Evolutionary conservation across 495 filamentous ascomycete species (phyloP), one percentile per base, ranked within the genome.

Genomic region (Hypoxylon fragiforme): DNA sequence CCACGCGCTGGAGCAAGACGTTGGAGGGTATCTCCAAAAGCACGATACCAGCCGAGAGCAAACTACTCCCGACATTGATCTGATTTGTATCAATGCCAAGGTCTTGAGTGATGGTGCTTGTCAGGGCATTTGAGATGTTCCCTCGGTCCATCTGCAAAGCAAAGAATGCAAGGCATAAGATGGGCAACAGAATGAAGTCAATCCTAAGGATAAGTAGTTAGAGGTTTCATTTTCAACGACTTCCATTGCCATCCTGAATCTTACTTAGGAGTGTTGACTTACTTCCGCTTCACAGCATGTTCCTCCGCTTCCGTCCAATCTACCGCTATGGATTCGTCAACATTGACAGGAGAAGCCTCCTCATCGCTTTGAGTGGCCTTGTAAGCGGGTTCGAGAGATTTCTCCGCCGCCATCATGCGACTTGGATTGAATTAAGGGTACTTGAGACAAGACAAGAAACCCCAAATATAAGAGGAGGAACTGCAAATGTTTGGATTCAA

Each of bases 21-120:
- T 84, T 84, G 18, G 75, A 80, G 0, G 81, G 80, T 8, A 85
- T 80, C 48, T 84, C 82, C 0, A 79, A 71, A 11, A 84, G 56
- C 1, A 84, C 81, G 13, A 85, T 82, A 0, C 81, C 81, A 5
- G 76, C 73, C 0, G 77, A 80, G 0, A 85, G 66, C 22, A 85
- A 59, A 54, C 81, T 77, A 2, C 76, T 72, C 3, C 82, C 82
- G 34, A 81, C 61, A 26, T 85, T 85, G 54, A 84, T 73, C 63
- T 85, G 77, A 47, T 80, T 78, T 3, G 79, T 80, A 3, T 69
- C 78, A 54, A 85, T 78, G 13, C 71, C 65, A 8, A 84, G 68
- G 45, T 84, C 82, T 18, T 70, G 43, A 1, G 77, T 76, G 50
- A 84, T 79, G 43, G 69, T 73, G 7, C 69, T 74, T 12, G 81